phyloP scores from a whole-genome alignment of 2,329 filamentous ascomycete genomes.

The Clonostachys byssicola region DNA sequence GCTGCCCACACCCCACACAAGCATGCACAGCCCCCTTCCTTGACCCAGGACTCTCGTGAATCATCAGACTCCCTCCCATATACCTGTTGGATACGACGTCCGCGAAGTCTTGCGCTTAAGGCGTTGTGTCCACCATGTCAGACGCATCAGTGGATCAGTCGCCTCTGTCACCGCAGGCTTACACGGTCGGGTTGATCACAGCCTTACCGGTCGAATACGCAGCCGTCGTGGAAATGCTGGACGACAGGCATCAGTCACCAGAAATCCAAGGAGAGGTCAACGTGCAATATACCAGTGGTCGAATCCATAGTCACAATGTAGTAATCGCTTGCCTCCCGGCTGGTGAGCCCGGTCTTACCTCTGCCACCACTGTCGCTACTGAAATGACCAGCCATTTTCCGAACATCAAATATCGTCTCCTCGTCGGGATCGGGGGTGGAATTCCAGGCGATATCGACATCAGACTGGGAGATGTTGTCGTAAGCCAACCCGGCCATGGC shows the following conservation, averaged over 20 bases:
- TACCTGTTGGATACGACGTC: too few relatives aligned
- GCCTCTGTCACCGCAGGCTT: slow-evolving; percentile 6
- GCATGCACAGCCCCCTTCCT: too few relatives aligned
- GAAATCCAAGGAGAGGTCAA: slow-evolving; percentile 1
- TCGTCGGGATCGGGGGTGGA: slow-evolving; percentile 26
- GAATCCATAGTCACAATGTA: slow-evolving; percentile 24
- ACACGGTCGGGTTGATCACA: slow-evolving; percentile 40
- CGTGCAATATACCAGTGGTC: slow-evolving; percentile 21
- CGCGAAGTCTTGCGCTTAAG: too few relatives aligned
- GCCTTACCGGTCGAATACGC: slow-evolving; percentile 27
- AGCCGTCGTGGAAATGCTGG: slow-evolving; percentile 30
- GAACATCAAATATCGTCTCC: slow-evolving; percentile 15
- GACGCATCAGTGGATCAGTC: too few relatives aligned
- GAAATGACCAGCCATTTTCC: slow-evolving; percentile 19
- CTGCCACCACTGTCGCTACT: slow-evolving; percentile 15
- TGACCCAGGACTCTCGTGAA: too few relatives aligned
- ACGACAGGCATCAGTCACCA: slow-evolving; percentile 12
- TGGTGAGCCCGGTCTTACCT: slow-evolving; percentile 13
- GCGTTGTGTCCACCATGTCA: too few relatives aligned
- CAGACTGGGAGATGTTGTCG: slow-evolving; percentile 28
- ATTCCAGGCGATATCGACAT: slow-evolving; percentile 25
- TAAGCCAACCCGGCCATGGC: slow-evolving; percentile 5
- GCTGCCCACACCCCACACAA: too few relatives aligned
- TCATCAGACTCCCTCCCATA: too few relatives aligned
- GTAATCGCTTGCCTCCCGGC: slow-evolving; percentile 21